Conservation (phyloP, 108 stramenopile genomes). For the Pseudonitzschia pungens region DNA sequence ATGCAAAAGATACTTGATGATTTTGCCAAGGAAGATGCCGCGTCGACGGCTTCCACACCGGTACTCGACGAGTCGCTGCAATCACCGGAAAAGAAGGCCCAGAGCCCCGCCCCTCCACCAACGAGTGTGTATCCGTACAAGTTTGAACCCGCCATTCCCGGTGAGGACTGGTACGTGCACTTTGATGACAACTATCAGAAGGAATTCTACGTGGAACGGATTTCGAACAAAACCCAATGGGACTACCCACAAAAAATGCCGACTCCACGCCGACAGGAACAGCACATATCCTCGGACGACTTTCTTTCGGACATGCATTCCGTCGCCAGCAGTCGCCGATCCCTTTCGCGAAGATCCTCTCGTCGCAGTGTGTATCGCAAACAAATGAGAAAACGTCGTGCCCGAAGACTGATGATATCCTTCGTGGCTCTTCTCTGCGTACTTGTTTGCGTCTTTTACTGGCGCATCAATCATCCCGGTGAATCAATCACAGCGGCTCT, state of each 20-base stretch:
- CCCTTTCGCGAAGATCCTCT: slow-evolving; percentile 18
- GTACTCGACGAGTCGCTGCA: neutral
- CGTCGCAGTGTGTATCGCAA: slow-evolving; percentile 32
- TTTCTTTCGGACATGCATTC: slow-evolving; percentile 10
- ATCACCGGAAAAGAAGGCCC: slow-evolving; percentile 1
- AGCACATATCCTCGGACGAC: slow-evolving; percentile 1
- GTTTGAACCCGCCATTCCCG: slow-evolving; percentile 43
- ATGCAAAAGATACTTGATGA: slow-evolving; percentile 54
- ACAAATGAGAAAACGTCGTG: slow-evolving; percentile 26
- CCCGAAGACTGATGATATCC: slow-evolving; percentile 13
- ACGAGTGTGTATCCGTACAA: slow-evolving; percentile 22
- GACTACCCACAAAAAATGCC: slow-evolving; percentile 20
- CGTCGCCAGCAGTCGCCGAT: slow-evolving; percentile 12
- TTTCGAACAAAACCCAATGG: slow-evolving; percentile 45
- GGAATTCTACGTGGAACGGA: slow-evolving; percentile 48
- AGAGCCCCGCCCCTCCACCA: neutral
- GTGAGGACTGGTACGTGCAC: slow-evolving; percentile 53
- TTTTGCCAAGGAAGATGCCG: slow-evolving; percentile 32
- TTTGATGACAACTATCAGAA: slow-evolving; percentile 43
- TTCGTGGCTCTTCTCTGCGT: slow-evolving; percentile 21
- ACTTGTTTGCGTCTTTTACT: slow-evolving; percentile 21
- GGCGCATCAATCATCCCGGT: slow-evolving; percentile 26
- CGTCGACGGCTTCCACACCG: neutral
- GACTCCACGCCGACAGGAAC: neutral
- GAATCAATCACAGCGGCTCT: slow-evolving; percentile 22